phyloP scores from a whole-genome alignment of 2,329 filamentous ascomycete species.

The Hypoxylon sp. region DNA sequence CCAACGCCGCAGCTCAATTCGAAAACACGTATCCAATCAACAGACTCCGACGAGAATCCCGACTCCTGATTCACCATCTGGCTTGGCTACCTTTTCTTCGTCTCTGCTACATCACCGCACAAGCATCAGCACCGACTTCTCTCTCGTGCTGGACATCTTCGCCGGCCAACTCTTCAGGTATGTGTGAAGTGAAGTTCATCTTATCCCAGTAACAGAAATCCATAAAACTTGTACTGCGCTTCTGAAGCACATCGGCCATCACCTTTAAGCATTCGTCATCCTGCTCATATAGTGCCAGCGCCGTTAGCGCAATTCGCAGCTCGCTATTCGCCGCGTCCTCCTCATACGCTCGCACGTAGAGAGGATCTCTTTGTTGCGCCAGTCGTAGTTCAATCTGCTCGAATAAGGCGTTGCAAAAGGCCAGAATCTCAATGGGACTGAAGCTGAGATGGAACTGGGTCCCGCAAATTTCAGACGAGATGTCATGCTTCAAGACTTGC shows the following conservation, averaged over 20 bases:
- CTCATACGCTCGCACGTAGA: slow-evolving; percentile 52
- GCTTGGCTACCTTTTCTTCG: too few relatives aligned
- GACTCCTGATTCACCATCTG: background rate
- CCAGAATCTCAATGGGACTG: slow-evolving; percentile 53
- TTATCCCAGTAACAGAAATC: slow-evolving; percentile 54
- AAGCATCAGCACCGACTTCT: slow-evolving; percentile 1
- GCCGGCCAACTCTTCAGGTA: background rate
- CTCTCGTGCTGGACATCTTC: background rate
- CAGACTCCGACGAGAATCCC: background rate
- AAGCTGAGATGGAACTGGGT: slow-evolving; percentile 49
- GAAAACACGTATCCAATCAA: background rate
- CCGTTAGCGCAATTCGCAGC: slow-evolving; percentile 46
- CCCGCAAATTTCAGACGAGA: slow-evolving; percentile 50
- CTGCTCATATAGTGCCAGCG: slow-evolving; percentile 42
- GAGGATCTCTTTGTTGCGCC: slow-evolving; percentile 43
- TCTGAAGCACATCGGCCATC: slow-evolving; percentile 50
- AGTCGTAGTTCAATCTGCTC: slow-evolving; percentile 49
- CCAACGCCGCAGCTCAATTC: background rate
- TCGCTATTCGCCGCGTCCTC: slow-evolving; percentile 34
- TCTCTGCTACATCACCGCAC: slow-evolving; percentile 14
- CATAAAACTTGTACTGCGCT: slow-evolving; percentile 46
- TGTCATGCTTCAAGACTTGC: slow-evolving; percentile 46
- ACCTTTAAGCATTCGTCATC: slow-evolving; percentile 52
- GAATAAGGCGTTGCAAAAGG: slow-evolving; percentile 46
- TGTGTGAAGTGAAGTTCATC: background rate